Evolutionary conservation across 257 asterid genomes (phyloP).

Genomic region (Avicennia marina): DNA sequence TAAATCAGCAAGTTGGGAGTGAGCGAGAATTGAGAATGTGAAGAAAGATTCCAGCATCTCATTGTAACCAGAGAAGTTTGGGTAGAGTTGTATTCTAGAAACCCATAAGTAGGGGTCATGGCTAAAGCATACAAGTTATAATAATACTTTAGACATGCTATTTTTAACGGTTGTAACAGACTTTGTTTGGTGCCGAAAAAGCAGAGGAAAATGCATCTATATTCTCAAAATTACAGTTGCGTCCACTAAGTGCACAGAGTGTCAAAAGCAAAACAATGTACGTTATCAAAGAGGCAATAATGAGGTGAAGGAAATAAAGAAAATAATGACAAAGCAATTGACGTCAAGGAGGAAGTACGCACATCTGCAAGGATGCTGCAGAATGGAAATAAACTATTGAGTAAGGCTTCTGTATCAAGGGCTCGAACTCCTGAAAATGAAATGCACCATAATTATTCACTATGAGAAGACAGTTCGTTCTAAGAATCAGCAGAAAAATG

Average conservation of each 20-base stretch:
- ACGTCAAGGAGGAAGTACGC: slow-evolving; percentile 24
- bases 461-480: background rate
- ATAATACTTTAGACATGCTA: no score
- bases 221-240: no score
- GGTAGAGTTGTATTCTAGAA: no score
- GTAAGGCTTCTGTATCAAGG: slow-evolving; percentile 95
- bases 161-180: no score
- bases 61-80: background rate
- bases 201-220: no score
- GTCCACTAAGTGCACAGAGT: background rate
- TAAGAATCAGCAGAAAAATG: slow-evolving; percentile 8
- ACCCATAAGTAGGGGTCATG: no score
- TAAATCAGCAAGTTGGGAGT: slow-evolving; percentile 7
- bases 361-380: slow-evolving; percentile 89
- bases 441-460: background rate
- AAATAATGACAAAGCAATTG: background rate
- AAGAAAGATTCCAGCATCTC: background rate
- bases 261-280: no score
- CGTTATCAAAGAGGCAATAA: slow-evolving; percentile 4
- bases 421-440: slow-evolving; percentile 82
- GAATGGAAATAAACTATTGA: slow-evolving; percentile 89
- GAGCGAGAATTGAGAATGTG: background rate
- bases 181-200: no score
- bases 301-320: background rate
- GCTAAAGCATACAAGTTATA: no score